These are phyloP conservation scores for Artemisia argyi DNA, from an alignment of 129 eudicot species.

Conservation along the genomic window DNA sequence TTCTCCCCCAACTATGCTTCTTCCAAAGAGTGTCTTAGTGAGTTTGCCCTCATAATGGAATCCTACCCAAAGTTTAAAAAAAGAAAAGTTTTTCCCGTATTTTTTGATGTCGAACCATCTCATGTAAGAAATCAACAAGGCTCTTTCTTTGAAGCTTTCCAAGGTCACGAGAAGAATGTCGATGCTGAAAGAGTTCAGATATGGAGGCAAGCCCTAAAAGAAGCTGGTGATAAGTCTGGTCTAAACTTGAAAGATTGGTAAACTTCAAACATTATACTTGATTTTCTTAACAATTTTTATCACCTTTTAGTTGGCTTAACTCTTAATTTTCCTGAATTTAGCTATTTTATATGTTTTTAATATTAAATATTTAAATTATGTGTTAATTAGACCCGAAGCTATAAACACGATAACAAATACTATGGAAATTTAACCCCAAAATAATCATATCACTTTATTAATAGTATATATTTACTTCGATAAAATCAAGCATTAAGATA, in stretches of 20 bases:
- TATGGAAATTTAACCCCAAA: too few species aligned
- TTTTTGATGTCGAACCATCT: conserved; percentile 17
- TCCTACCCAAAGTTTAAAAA: neutral
- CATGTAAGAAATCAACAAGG: conserved; percentile 14
- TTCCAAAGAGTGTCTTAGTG: conserved; percentile 13
- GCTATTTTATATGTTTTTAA: too few species aligned
- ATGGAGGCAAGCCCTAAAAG: conserved; percentile 19
- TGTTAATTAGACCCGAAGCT: too few species aligned
- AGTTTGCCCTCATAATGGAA: conserved; percentile 8
- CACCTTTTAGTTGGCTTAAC: too few species aligned
- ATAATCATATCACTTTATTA: too few species aligned
- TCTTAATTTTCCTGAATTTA: too few species aligned
- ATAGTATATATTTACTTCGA: too few species aligned
- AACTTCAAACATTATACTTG: too few species aligned
- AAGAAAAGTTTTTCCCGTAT: conserved; percentile 18
- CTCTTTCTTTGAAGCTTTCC: conserved; percentile 17
- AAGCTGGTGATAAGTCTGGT: conserved; percentile 20
- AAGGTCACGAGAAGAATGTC: neutral
- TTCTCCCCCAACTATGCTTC: conserved; percentile 19
- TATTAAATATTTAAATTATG: too few species aligned
- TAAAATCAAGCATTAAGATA: too few species aligned
- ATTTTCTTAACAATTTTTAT: too few species aligned
- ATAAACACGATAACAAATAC: too few species aligned
- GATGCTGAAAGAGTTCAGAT: conserved; percentile 7
- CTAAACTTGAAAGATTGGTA: conserved; percentile 10